A percentile compares a stretch with the other conserved stretches of the same genome.
phyloP scores from a whole-genome alignment of 1,284 basidiomycete genomes.

The Cryptococcus sp. region DNA sequence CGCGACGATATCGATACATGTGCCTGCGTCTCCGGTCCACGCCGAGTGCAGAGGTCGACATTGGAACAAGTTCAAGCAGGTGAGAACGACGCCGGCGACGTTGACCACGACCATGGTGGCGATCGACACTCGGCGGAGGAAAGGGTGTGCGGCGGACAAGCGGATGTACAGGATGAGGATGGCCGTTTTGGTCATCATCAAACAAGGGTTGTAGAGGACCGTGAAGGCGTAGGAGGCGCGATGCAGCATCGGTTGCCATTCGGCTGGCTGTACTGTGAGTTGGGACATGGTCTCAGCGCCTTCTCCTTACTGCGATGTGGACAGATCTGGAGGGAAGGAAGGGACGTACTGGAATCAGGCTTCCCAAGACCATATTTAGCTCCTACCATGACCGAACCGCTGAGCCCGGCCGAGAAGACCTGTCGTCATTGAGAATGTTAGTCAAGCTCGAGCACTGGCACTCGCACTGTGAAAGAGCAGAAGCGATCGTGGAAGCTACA shows the following conservation, averaged over 20 bases:
- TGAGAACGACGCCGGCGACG: constrained; percentile 46
- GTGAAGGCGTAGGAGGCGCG: constrained; percentile 47
- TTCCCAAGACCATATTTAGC: constrained; percentile 44
- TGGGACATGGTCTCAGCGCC: neutral
- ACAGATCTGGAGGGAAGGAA: neutral
- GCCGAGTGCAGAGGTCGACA: constrained; percentile 48
- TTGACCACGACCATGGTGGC: constrained; percentile 45
- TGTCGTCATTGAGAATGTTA: neutral
- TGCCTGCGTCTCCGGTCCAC: constrained; percentile 22
- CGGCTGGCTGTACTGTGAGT: constrained; percentile 16
- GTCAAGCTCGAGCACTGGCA: constrained; percentile 6
- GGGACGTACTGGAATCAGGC: constrained; percentile 34
- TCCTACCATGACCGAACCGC: constrained; percentile 39
- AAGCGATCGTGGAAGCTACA: neutral
- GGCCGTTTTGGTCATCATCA: constrained; percentile 51
- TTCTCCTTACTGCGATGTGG: neutral
- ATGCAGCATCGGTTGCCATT: constrained; percentile 30
- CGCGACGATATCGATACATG: constrained; percentile 47
- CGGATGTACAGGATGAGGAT: constrained; percentile 52
- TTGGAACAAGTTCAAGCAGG: constrained; percentile 52
- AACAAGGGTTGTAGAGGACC: constrained; percentile 49
- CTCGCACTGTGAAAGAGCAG: neutral
- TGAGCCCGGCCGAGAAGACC: constrained; percentile 39
- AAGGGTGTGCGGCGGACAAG: constrained; percentile 48
- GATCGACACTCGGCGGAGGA: constrained; percentile 46